Evolutionary conservation across 2,329 filamentous ascomycete genomes (phyloP).

Genomic region (Zymoseptoria crescenta): DNA sequence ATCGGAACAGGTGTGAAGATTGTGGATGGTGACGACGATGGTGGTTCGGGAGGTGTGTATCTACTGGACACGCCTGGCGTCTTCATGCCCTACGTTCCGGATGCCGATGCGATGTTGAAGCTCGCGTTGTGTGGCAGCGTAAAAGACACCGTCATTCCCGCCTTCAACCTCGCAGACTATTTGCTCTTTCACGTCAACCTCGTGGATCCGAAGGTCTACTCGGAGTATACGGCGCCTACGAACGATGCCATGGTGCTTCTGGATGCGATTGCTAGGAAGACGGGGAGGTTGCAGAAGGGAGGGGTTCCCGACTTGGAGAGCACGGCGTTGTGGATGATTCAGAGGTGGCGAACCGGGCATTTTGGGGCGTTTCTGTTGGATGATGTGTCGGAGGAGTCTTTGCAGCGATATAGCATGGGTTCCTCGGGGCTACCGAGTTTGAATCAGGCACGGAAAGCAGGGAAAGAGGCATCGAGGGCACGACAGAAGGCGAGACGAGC

Average conservation of each 20-base stretch:
- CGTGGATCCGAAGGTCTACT: conserved; percentile 55
- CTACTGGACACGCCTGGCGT: conserved; percentile 90
- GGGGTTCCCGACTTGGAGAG: conserved; percentile 63
- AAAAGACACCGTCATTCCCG: conserved; percentile 75
- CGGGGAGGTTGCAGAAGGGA: conserved; percentile 67
- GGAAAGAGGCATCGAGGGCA: conserved; percentile 44
- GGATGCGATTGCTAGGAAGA: conserved; percentile 60
- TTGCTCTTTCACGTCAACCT: conserved; percentile 77
- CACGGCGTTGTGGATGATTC: conserved; percentile 71
- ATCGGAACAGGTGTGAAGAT: conserved; percentile 74
- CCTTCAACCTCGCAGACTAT: conserved; percentile 78
- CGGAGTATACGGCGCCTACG: conserved; percentile 60
- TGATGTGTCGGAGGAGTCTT: conserved; percentile 54
- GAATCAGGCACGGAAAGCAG: conserved; percentile 60
- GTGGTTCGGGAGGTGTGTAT: conserved; percentile 57
- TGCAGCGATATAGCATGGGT: conserved; percentile 45
- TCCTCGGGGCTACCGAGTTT: conserved; percentile 42
- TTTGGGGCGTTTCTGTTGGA: conserved; percentile 76
- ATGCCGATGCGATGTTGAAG: conserved; percentile 86
- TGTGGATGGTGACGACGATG: conserved; percentile 48
- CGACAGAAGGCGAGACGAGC: conserved; percentile 12
- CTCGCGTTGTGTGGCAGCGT: conserved; percentile 86
- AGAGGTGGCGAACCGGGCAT: conserved; percentile 70
- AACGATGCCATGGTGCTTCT: conserved; percentile 76
- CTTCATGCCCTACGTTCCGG: conserved; percentile 83